Conservation (phyloP, 1,139 yeast species). For the Suhomyces bribrorum region DNA sequence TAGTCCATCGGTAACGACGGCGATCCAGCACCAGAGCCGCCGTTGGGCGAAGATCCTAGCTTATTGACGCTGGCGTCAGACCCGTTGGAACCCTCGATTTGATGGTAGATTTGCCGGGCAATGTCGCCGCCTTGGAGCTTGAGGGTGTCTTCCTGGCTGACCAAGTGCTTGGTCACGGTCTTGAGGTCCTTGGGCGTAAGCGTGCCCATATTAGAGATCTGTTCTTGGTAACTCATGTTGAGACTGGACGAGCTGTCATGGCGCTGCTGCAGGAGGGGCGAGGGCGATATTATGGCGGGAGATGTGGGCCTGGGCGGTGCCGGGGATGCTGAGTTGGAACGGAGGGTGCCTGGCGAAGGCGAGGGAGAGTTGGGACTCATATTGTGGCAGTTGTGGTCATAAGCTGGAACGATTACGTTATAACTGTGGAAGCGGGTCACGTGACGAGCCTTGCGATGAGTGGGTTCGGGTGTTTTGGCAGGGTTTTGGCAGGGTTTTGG, state of each 20-base stretch:
- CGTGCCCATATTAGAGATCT: slow-evolving; percentile 24
- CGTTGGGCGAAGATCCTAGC: slow-evolving; percentile 3
- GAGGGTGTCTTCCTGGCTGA: slow-evolving; percentile 40
- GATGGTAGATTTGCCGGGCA: slow-evolving; percentile 57
- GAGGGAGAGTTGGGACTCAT: slow-evolving; percentile 1
- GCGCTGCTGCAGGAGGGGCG: slow-evolving; percentile 6
- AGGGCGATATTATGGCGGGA: slow-evolving; percentile 6
- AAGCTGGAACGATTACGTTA: slow-evolving; percentile 2
- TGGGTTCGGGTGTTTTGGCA: no score
- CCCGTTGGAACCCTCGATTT: slow-evolving; percentile 16
- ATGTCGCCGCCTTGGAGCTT: slow-evolving; percentile 72
- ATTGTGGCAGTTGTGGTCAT: neutral
- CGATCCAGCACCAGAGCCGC: neutral
- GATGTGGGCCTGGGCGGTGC: slow-evolving; percentile 2
- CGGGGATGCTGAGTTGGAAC: slow-evolving; percentile 3
- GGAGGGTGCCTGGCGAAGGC: neutral
- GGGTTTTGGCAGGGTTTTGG: no score
- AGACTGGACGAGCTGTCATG: slow-evolving; percentile 5
- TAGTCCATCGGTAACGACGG: slow-evolving; percentile 1
- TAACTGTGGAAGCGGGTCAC: slow-evolving; percentile 4
- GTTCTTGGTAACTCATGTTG: slow-evolving; percentile 22
- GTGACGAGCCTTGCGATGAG: slow-evolving; percentile 2
- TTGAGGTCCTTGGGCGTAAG: slow-evolving; percentile 24
- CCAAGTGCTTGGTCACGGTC: slow-evolving; percentile 36
- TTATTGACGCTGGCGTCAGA: slow-evolving; percentile 2